Evolutionary conservation across 2,329 filamentous ascomycete species (phyloP), one percentile per base, ranked within the genome.

Genomic region (Mycogone perniciosa): DNA sequence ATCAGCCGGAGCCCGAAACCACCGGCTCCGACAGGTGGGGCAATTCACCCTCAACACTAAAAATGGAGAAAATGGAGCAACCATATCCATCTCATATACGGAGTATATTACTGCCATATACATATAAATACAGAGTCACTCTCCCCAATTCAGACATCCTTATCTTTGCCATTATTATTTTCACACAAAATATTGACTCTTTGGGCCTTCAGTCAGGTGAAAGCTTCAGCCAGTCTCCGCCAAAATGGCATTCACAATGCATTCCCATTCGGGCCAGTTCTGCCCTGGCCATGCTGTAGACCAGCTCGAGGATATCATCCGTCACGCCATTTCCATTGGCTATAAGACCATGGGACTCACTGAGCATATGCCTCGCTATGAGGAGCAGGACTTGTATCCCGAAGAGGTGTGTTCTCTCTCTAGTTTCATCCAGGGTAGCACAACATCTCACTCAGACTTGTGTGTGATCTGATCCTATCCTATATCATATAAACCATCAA

Each of bases 231-330:
- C 4, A 7, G 30, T 20, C n/a, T 34, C 39, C 6, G 38, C n/a
- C 33, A 48, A 11, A 47, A 97, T 97, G 93, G 91, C 92, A 2
- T 96, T 95, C 73, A 95, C 93, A 4, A 95, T 97, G 76, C 93
- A 99, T 71, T 95, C 89, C 64, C 93, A 99, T 72, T 97, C 93
- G 35, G 93, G 93, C 56, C 89, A 99, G 67, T 99, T 99, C 75
- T 99, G 93, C 73, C 85, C 85, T 7, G 82, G 86, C 60, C 93
- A 99, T 73, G 93, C 93, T 46, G 83, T 86, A 64, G 83, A 95
- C 66, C 79, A 82, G 20, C 80, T 99, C 7, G 92, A 97, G 67
- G 84, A 89, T 57, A 81, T 97, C 44, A 75, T 97, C 60, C 80
- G 84, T 63, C 80, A 84, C 9, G 92, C 92, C 57, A 89, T 97